These are phyloP conservation scores for Gossypium australe DNA, from an alignment of 345 rosid species.

Conservation along the genomic window DNA sequence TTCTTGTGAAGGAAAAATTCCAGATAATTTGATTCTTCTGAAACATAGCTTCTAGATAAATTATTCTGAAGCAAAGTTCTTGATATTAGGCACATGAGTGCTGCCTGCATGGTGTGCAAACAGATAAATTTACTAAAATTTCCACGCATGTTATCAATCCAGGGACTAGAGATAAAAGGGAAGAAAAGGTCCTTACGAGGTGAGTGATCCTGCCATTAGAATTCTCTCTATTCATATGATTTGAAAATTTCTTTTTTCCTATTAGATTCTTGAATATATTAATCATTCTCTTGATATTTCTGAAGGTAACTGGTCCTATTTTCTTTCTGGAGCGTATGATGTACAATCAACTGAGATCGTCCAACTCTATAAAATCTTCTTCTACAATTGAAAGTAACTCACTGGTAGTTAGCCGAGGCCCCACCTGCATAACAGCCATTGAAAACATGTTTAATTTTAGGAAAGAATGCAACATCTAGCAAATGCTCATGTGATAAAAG, in stretches of 20 bases:
- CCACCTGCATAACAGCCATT: slow-evolving; percentile 28
- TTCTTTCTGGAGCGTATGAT: not conserved
- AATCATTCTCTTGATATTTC: slow-evolving; percentile 5
- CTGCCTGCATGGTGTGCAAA: slow-evolving; percentile 26
- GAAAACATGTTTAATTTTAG: not conserved
- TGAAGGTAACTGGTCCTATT: slow-evolving; percentile 7
- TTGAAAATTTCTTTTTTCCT: slow-evolving; percentile 8
- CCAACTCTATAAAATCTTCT: slow-evolving; percentile 41
- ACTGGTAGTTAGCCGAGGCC: slow-evolving; percentile 13
- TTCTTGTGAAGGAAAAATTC: slow-evolving; percentile 12
- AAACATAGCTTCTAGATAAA: slow-evolving; percentile 13
- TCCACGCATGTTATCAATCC: not conserved
- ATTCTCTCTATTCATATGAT: slow-evolving; percentile 15
- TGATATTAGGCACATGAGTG: not conserved
- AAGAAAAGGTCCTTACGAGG: slow-evolving; percentile 22
- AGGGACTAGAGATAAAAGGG: not conserved
- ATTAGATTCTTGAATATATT: not conserved
- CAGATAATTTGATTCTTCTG: slow-evolving; percentile 4
- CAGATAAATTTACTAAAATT: slow-evolving; percentile 3
- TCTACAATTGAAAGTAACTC: slow-evolving; percentile 22
- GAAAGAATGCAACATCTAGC: not conserved
- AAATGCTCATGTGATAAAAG: not conserved
- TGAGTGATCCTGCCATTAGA: slow-evolving; percentile 14
- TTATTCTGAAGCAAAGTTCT: slow-evolving; percentile 17
- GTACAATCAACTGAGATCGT: slow-evolving; percentile 31